These are phyloP conservation scores for Schwanniomyces vanrijiae DNA, from an alignment of 805 yeast species.

Conservation along the genomic window DNA sequence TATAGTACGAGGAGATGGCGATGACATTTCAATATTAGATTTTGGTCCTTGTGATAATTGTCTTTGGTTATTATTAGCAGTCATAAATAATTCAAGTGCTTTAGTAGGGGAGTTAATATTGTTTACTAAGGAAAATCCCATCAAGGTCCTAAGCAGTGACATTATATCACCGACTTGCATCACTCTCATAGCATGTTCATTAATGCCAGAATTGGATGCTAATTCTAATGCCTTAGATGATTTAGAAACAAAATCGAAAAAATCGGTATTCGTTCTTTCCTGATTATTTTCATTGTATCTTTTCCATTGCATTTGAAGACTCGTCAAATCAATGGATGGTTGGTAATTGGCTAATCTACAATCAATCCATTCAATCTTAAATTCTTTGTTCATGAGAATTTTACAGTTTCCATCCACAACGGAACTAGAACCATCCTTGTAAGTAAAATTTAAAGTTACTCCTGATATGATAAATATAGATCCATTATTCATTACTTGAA, in stretches of 20 bases:
- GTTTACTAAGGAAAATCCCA: slow-evolving; percentile 52
- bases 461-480: slow-evolving; percentile 33
- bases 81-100: slow-evolving; percentile 47
- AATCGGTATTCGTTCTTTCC: slow-evolving; percentile 15
- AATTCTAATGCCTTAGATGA: slow-evolving; percentile 45
- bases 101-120: slow-evolving; percentile 54
- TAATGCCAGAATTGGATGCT: slow-evolving; percentile 60
- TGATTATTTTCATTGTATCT: slow-evolving; percentile 10
- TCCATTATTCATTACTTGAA: slow-evolving; percentile 42
- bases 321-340: slow-evolving; percentile 21
- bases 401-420: slow-evolving; percentile 61
- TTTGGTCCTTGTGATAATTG: slow-evolving; percentile 2
- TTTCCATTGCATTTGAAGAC: slow-evolving; percentile 28
- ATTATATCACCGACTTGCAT: slow-evolving; percentile 78
- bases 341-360: slow-evolving; percentile 38
- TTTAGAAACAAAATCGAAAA: slow-evolving; percentile 17
- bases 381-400: slow-evolving; percentile 58
- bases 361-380: slow-evolving; percentile 74
- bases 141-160: slow-evolving; percentile 66
- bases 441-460: slow-evolving; percentile 35
- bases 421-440: slow-evolving; percentile 70
- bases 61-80: slow-evolving; percentile 16
- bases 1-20: slow-evolving; percentile 12
- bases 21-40: slow-evolving; percentile 3
- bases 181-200: slow-evolving; percentile 63